These are phyloP conservation scores for Pythium periplocum DNA, from an alignment of 352 stramenopile species.

Conservation along the genomic window DNA sequence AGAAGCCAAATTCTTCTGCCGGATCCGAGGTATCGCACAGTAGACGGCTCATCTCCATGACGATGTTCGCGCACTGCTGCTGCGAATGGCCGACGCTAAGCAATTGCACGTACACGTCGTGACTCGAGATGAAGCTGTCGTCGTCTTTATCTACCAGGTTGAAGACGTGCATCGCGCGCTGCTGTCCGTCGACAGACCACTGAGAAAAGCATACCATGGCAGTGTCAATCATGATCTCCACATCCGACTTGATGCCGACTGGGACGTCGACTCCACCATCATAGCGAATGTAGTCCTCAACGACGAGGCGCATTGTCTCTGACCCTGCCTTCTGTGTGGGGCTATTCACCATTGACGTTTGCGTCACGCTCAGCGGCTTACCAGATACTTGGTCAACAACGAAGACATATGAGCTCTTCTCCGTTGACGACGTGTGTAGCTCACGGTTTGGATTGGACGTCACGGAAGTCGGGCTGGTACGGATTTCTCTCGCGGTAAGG, in stretches of 20 bases:
- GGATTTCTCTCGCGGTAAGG: constrained; percentile 9
- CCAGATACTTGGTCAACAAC: constrained; percentile 31
- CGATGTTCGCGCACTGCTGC: constrained; percentile 26
- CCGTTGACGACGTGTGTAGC: constrained; percentile 18
- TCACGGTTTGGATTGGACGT: too few relatives aligned
- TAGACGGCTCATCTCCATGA: constrained; percentile 33
- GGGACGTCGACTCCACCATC: constrained; percentile 25
- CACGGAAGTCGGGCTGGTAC: background rate
- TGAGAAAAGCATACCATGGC: constrained; percentile 39
- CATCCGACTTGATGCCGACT: constrained; percentile 43
- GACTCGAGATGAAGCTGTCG: constrained; percentile 41
- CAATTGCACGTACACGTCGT: constrained; percentile 40
- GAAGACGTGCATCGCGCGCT: constrained; percentile 33
- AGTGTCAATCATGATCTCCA: constrained; percentile 44
- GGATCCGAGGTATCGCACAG: constrained; percentile 37
- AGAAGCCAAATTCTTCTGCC: constrained; percentile 48
- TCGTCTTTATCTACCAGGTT: constrained; percentile 37
- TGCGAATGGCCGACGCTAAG: constrained; percentile 24
- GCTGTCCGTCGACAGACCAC: constrained; percentile 27
- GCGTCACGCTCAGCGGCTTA: constrained; percentile 30
- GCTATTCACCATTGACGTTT: constrained; percentile 10
- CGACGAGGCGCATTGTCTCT: constrained; percentile 22
- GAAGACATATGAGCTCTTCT: constrained; percentile 45
- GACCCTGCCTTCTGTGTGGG: too few relatives aligned
- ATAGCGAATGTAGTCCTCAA: constrained; percentile 39